Evolutionary conservation across 1,284 basidiomycete genomes (phyloP), one percentile per base, ranked within the genome.

Genomic region (Phylloboletellus chloephorus): DNA sequence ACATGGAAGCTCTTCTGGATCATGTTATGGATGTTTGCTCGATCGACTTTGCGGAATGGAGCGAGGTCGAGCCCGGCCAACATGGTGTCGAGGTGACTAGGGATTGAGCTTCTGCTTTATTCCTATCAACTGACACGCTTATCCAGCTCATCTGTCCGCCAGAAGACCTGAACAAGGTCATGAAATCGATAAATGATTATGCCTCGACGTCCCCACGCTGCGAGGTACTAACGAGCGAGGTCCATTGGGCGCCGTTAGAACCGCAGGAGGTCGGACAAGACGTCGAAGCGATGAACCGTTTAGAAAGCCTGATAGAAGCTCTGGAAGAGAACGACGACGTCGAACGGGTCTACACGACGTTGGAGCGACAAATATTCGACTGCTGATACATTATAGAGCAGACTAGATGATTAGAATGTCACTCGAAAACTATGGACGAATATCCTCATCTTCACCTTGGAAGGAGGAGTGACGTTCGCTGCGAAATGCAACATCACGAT

Each of bases 281-380:
- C 13, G 67, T 70, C 25, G 55, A 67, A 23, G 49, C 44, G 24
- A 65, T 61, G 41, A 49, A 52, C 13, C 66, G 64, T 39, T 56
- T 84, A 11, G 61, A 67, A 20, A 59, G 66, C 12, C 61, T 85
- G 28, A 64, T 82, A 28, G 68, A 74, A 26, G 71, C 68, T 8
- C 58, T 87, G 29, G 79, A 83, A 56, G 75, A 70, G 19, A 66
- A 78, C 47, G 78, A 78, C 46, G 82, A 84, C 53, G 76, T 74
- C 11, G 63, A 79, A 41, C 72, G 72, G 32, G 78, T 86, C 30
- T 83, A 76, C 69, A 82, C 79, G 32, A 75, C 70, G 19, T 45
- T 73, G 31, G 69, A 69, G 39, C 44, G 47, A 12, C n/a, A 63
- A 62, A 25, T 36, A 28, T 45, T 39, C 65, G 15, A 43, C 65